These are phyloP conservation scores for Davidsoniella australis DNA, from an alignment of 2,329 filamentous ascomycete species.

Conservation along the genomic window DNA sequence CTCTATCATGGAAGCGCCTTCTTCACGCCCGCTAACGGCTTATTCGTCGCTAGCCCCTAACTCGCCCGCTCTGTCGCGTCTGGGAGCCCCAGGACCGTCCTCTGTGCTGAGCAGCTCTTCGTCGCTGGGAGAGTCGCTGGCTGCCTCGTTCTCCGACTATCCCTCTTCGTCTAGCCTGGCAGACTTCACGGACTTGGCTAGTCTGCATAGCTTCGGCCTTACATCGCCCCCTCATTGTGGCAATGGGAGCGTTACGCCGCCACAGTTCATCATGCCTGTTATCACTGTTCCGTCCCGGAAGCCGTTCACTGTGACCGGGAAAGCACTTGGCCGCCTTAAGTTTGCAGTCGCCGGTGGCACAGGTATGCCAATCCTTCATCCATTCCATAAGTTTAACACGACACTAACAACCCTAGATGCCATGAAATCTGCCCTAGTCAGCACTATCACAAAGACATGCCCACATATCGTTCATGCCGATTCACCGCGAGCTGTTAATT, in stretches of 20 bases:
- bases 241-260: neutral
- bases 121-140: conserved; percentile 35
- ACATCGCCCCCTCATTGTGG: neutral
- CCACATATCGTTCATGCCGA: conserved; percentile 92
- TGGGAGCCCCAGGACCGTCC: conserved; percentile 14
- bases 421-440: conserved; percentile 81
- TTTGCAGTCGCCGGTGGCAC: conserved; percentile 68
- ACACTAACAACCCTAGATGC: conserved; percentile 34
- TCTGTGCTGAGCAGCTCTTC: conserved; percentile 27
- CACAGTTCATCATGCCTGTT: conserved; percentile 92
- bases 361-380: conserved; percentile 27
- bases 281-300: conserved; percentile 76
- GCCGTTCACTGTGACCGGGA: conserved; percentile 79
- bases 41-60: neutral
- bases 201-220: conserved; percentile 13
- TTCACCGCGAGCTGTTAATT: conserved; percentile 27
- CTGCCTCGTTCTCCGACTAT: conserved; percentile 29
- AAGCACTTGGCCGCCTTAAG: conserved; percentile 70
- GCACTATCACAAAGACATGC: conserved; percentile 70
- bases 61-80: conserved; percentile 17
- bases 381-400: too few species aligned
- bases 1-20: neutral
- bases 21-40: neutral
- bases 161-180: conserved; percentile 5
- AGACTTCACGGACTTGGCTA: conserved; percentile 18